Base-by-base conservation (phyloP, 2,329 filamentous ascomycete species). In the Xylariaceae sp. region DNA sequence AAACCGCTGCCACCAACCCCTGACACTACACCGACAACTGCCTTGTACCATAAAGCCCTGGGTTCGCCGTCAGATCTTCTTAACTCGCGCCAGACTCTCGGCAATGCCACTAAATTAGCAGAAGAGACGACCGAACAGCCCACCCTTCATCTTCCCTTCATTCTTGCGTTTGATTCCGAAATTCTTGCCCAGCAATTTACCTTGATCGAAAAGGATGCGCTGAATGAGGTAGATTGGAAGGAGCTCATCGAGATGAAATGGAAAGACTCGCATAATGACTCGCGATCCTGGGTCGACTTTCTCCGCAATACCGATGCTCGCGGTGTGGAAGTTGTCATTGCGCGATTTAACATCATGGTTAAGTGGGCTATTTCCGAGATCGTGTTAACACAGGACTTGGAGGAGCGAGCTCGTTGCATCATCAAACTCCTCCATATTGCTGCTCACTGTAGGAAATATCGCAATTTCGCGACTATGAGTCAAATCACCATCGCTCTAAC, bases 141-240 rank as follows among this genome's bases (percentile, higher is more conserved):
- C 58, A 78, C 80, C 2, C 80, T 81, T 3, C 91, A 95, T 71
- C 74, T 94, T 31, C 91, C 91, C 0, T 95, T 95, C 72, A 87
- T 92, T 53, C 79, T 95, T 21, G 89, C 89, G 0, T 93, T 92
- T 65, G 89, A 92, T 67, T 92, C 91, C 5, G 87, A 91, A 64
- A 78, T 88, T 3, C 80, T 95, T 23, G 91, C 91, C 2, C 88
- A 93, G 71, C 91, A 95, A 66, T 91, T 95, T 65, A 94, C 90
- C 0, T 81, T 95, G 29, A 91, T 95, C 43, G 91, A 95, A 69
- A 93, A 94, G 71, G 91, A 94, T 69, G 91, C 90, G 1, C 78
- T 95, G 19, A 90, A 92, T 65, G 91, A 94, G 72, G 90, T 95
- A 61, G 90, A 94, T 74, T 95, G 91, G 91, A 92, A 90, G 70